phyloP scores from a whole-genome alignment of 768 basidiomycete species.

The Favolaschia claudopus region DNA sequence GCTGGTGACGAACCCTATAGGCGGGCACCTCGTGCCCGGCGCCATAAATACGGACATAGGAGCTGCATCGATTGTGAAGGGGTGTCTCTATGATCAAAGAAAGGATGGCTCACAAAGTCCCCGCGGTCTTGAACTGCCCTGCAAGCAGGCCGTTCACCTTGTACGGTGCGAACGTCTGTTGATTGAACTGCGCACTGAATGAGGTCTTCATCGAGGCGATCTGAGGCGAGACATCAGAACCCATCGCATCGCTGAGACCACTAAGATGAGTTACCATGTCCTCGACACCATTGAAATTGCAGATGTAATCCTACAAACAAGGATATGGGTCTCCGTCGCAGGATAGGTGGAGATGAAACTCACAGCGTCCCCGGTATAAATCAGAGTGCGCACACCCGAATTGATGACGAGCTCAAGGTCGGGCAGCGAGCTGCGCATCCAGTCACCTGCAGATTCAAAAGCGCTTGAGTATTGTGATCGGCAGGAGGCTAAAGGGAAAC shows the following conservation, averaged over 20 bases:
- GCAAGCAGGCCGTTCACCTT: conserved; percentile 58
- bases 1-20: conserved; percentile 2
- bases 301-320: not conserved
- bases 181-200: conserved; percentile 48
- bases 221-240: not conserved
- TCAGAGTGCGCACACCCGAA: conserved; percentile 50
- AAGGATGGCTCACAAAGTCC: conserved; percentile 48
- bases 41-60: conserved; percentile 1
- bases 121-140: conserved; percentile 66
- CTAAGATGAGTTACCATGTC: conserved; percentile 30
- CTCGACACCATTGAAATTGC: conserved; percentile 37
- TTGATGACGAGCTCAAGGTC: conserved; percentile 64
- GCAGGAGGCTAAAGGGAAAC: not conserved
- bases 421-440: conserved; percentile 44
- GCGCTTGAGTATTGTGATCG: no score
- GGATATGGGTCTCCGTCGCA: conserved; percentile 55
- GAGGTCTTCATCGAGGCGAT: conserved; percentile 50
- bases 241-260: no score
- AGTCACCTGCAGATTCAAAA: conserved; percentile 14
- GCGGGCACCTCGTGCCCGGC: not conserved
- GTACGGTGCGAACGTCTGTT: conserved; percentile 54
- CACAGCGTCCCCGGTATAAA: conserved; percentile 62
- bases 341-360: conserved; percentile 59
- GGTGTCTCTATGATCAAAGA: no score
- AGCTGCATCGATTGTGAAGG: no score